Base-by-base conservation (phyloP, 2,329 filamentous ascomycete species). In the Orbilia oligospora region DNA sequence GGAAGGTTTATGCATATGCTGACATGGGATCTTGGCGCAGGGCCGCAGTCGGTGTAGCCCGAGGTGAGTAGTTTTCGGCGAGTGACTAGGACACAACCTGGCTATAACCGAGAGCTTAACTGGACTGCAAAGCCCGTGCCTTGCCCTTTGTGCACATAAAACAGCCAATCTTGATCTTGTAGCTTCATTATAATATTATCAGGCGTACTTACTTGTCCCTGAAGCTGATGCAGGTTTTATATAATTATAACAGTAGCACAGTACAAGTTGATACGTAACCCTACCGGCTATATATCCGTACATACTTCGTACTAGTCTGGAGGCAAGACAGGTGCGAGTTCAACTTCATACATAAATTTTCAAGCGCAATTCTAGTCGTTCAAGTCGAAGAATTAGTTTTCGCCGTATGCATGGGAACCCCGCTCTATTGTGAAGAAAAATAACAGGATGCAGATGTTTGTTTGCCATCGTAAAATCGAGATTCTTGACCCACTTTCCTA, bases 11-110 rank as follows among this genome's bases (percentile, higher is more conserved):
- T n/a, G n/a, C n/a, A n/a, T n/a, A 38, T 36, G 53, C 53, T 58
- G 53, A 22, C 53, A 58, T 58, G 53, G 30, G 53, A 24, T 36
- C 53, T 58, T 58, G 53, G 51, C 51, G 51, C 51, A 24, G 44
- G 44, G 44, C 44, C 22, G 44, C 44, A 53, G 51, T 55, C 51
- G 51, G 51, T 55, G 51, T 33, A 55, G 51, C 51, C 51, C 51
- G 51, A 55, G 16, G 51, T 12, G 9, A 18, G 27, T 36, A 55
- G 16, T 18, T 55, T 55, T 18, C 36, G 27, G 30, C 53, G n/a
- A 55, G 22, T 16, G 22, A 55, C 51, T 4, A 18, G 24, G 14
- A 12, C 44, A 46, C n/a, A 20, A n/a, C 51, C n/a, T 33, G 33
- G 24, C 51, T 24, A 55, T 24, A 10, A 33, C 51, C 51, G 24